Evolutionary conservation across 2,329 filamentous ascomycete genomes (phyloP).

Genomic region (Pezicula radicicola): DNA sequence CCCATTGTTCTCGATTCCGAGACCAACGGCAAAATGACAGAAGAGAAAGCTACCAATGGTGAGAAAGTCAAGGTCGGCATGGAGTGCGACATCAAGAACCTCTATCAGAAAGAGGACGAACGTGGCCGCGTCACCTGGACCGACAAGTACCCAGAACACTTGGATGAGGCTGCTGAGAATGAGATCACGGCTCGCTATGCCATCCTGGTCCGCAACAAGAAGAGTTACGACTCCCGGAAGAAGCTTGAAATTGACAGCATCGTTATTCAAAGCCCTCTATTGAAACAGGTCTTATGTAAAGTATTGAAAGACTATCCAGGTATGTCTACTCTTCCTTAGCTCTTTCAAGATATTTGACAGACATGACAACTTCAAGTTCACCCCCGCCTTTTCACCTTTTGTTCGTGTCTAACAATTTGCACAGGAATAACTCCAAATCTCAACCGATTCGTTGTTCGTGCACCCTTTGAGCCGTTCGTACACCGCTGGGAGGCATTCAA

Average conservation of each 20-base stretch:
- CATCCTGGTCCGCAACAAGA: constrained; percentile 55
- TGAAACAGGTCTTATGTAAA: constrained; percentile 53
- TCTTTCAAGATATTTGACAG: too few relatives aligned
- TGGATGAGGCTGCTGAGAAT: constrained; percentile 56
- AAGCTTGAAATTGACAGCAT: constrained; percentile 60
- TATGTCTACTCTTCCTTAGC: not conserved
- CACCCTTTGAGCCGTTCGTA: constrained; percentile 61
- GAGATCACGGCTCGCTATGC: constrained; percentile 60
- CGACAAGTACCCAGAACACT: constrained; percentile 50
- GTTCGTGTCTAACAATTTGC: constrained; percentile 52
- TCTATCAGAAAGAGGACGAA: constrained; percentile 50
- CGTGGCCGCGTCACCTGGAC: constrained; percentile 52
- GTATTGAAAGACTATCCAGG: constrained; percentile 17
- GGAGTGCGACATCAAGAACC: constrained; percentile 38
- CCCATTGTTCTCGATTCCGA: too few relatives aligned
- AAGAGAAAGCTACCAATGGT: not conserved
- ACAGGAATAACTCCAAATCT: constrained; percentile 56
- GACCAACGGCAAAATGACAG: too few relatives aligned
- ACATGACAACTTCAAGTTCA: not conserved
- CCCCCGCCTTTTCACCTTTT: not conserved
- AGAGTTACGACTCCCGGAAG: constrained; percentile 55
- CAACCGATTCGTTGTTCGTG: constrained; percentile 56
- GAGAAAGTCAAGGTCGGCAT: constrained; percentile 19
- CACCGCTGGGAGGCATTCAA: constrained; percentile 58
- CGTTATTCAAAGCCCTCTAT: constrained; percentile 58